Evolutionary conservation across 1,139 yeast species (phyloP).

Genomic region (Candida sanyaensis): DNA sequence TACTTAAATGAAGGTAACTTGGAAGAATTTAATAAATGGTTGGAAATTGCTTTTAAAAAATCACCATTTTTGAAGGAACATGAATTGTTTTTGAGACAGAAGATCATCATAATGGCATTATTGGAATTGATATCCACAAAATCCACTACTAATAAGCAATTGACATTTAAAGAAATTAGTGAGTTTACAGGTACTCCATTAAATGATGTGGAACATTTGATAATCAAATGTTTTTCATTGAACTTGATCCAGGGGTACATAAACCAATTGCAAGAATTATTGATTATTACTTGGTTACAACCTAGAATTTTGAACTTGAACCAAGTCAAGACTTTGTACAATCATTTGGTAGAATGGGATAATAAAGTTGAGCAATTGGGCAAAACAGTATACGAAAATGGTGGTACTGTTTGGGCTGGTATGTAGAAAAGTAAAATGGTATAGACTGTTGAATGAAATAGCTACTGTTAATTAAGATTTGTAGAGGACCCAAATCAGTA

Average conservation of each 20-base stretch:
- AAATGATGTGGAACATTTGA: slow-evolving; percentile 83
- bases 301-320: slow-evolving; percentile 85
- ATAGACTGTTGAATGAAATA: no score
- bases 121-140: slow-evolving; percentile 84
- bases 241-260: slow-evolving; percentile 83
- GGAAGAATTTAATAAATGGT: slow-evolving; percentile 54
- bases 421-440: slow-evolving; percentile 13
- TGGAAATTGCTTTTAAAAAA: slow-evolving; percentile 36
- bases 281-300: slow-evolving; percentile 90
- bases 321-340: slow-evolving; percentile 77
- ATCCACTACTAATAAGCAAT: slow-evolving; percentile 70
- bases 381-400: slow-evolving; percentile 35
- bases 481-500: no score
- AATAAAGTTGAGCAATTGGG: slow-evolving; percentile 68
- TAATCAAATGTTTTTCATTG: slow-evolving; percentile 87
- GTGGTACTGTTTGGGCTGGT: slow-evolving; percentile 45
- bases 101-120: slow-evolving; percentile 88
- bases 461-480: no score
- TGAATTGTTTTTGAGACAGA: slow-evolving; percentile 77
- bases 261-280: slow-evolving; percentile 79
- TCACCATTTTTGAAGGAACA: slow-evolving; percentile 63
- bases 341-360: slow-evolving; percentile 78
- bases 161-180: slow-evolving; percentile 74
- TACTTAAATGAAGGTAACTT: slow-evolving; percentile 82
- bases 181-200: slow-evolving; percentile 64